A percentile compares a stretch with the other conserved stretches of the same genome.
Conservation (phyloP, 129 eudicot species). For the Deinandra increscens region DNA sequence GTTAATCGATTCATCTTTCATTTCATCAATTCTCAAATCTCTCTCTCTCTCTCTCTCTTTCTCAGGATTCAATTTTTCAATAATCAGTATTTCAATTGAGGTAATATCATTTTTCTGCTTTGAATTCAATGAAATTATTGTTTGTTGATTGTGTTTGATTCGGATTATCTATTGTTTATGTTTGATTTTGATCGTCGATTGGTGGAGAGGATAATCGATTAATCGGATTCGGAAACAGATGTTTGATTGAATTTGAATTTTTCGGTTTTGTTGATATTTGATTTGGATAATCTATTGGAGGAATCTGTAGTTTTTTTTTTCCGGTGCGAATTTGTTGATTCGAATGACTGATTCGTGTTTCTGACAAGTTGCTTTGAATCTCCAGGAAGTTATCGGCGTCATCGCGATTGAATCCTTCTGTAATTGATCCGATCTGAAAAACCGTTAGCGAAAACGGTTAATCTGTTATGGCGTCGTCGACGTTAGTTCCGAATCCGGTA, state of each 20-base stretch:
- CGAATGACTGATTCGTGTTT: constrained; percentile 28
- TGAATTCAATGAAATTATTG: background rate
- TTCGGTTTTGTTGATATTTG: constrained; percentile 8
- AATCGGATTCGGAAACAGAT: background rate
- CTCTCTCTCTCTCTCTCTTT: background rate
- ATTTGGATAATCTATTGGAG: background rate
- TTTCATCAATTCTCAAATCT: constrained; percentile 5
- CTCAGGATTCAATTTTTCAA: background rate
- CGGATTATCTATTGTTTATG: background rate
- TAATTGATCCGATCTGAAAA: constrained; percentile 27
- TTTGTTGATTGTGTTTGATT: constrained; percentile 16
- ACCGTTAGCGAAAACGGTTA: constrained; percentile 11
- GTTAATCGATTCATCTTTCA: constrained; percentile 23
- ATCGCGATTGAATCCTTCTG: constrained; percentile 16
- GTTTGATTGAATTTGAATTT: constrained; percentile 9
- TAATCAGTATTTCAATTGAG: too few relatives aligned
- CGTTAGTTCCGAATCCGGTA: constrained; percentile 54
- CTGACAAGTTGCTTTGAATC: constrained; percentile 35
- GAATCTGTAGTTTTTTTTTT: constrained; percentile 17
- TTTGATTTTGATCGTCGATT: background rate
- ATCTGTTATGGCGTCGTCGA: constrained; percentile 49
- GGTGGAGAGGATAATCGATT: too few relatives aligned
- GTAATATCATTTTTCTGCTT: constrained; percentile 6
- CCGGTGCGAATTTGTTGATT: constrained; percentile 31
- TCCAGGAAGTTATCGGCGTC: constrained; percentile 34